Conservation (phyloP, 495 filamentous ascomycete species). For the Aspergillus wentii region DNA sequence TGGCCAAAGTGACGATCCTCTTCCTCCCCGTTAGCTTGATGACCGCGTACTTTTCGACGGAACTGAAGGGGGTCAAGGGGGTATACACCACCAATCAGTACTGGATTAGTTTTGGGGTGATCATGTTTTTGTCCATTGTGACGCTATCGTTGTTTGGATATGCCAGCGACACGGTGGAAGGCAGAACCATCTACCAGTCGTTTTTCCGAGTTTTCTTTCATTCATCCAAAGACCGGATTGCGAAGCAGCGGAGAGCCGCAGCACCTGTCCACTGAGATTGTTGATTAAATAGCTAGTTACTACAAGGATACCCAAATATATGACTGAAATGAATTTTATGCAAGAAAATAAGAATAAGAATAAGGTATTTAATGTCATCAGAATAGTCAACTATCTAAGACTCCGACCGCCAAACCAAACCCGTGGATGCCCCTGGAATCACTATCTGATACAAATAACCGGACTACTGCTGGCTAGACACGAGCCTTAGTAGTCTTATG, state of each 20-base stretch:
- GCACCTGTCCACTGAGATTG: not conserved
- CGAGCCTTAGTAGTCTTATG: too few relatives aligned
- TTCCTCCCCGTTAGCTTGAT: slow-evolving; percentile 82
- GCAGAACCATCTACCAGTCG: slow-evolving; percentile 45
- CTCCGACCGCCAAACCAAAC: too few relatives aligned
- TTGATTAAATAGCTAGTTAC: not conserved
- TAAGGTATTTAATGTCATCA: too few relatives aligned
- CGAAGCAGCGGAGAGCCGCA: slow-evolving; percentile 5
- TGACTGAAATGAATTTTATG: too few relatives aligned
- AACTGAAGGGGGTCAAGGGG: slow-evolving; percentile 54
- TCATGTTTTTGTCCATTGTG: slow-evolving; percentile 58
- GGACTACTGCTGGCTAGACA: too few relatives aligned
- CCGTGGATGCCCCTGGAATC: too few relatives aligned
- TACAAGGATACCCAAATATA: slow-evolving; percentile 4
- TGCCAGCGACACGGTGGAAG: slow-evolving; percentile 46
- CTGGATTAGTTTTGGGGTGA: slow-evolving; percentile 68
- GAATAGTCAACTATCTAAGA: too few relatives aligned
- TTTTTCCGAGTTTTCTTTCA: slow-evolving; percentile 36
- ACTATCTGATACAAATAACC: too few relatives aligned
- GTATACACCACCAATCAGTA: slow-evolving; percentile 60
- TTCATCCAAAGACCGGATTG: slow-evolving; percentile 22
- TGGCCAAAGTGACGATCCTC: slow-evolving; percentile 77
- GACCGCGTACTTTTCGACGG: slow-evolving; percentile 78
- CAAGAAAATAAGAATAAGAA: too few relatives aligned
- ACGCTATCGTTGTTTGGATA: slow-evolving; percentile 45